These are phyloP conservation scores for Aspergillus sojae DNA, from an alignment of 2,329 filamentous ascomycete species.

Conservation along the genomic window DNA sequence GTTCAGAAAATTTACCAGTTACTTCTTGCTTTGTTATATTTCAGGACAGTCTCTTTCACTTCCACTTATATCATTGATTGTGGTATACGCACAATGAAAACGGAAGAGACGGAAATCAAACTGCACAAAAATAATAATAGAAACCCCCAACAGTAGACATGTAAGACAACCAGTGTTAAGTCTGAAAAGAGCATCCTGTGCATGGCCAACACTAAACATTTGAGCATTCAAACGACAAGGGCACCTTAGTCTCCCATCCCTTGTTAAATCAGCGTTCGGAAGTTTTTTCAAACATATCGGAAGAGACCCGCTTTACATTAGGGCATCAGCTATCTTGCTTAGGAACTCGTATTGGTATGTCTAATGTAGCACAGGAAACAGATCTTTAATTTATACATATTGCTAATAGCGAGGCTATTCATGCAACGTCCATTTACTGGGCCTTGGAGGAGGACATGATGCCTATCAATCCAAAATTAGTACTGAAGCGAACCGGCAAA, in stretches of 20 bases:
- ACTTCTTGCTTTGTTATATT: not conserved
- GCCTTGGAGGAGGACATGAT: conserved; percentile 43
- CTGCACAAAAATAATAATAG: not conserved
- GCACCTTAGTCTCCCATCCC: not conserved
- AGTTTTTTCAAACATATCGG: not conserved
- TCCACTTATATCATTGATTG: not conserved
- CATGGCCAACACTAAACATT: not conserved
- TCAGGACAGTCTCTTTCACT: not conserved
- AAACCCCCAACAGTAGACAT: not conserved
- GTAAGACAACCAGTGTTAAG: not conserved
- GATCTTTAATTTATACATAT: conserved; percentile 45
- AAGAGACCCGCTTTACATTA: not conserved
- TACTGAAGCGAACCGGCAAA: not conserved
- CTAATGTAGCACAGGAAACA: conserved; percentile 39
- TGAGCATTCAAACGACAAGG: not conserved
- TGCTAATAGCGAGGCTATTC: conserved; percentile 34
- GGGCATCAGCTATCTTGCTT: not conserved
- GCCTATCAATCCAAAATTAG: conserved; percentile 30
- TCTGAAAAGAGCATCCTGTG: not conserved
- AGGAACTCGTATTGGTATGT: conserved; percentile 39
- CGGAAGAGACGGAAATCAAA: not conserved
- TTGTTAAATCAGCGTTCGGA: not conserved
- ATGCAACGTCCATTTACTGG: conserved; percentile 38
- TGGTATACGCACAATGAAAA: not conserved
- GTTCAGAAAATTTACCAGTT: not conserved